Conservation (phyloP, 169 alveolate species). For the Plasmodium knowlesi region DNA sequence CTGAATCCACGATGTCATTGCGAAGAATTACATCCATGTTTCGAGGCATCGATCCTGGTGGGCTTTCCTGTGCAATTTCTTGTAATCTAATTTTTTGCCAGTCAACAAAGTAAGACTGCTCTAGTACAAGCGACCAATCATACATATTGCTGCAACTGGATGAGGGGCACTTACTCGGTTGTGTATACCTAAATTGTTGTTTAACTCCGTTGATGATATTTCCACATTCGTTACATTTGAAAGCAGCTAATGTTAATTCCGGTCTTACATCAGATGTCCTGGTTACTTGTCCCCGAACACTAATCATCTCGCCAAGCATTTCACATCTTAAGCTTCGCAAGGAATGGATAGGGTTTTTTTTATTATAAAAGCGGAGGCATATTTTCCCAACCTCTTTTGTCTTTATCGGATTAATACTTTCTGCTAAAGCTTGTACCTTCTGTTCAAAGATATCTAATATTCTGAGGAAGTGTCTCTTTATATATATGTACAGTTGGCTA, state of each 20-base stretch:
- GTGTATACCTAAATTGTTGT: constrained; percentile 95
- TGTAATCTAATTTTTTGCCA: constrained; percentile 95
- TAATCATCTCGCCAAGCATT: constrained; percentile 93
- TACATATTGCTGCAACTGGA: constrained; percentile 90
- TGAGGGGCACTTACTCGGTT: constrained; percentile 82
- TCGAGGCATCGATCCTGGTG: constrained; percentile 98
- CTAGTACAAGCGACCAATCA: constrained; percentile 92
- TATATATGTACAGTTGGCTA: constrained; percentile 81
- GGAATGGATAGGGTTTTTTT: constrained; percentile 80
- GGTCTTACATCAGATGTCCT: constrained; percentile 98
- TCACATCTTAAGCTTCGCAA: constrained; percentile 84
- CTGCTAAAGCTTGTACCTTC: constrained; percentile 80
- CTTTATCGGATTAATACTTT: constrained; percentile 76
- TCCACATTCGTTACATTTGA: constrained; percentile 94
- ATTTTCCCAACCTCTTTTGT: constrained; percentile 78
- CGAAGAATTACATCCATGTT: constrained; percentile 95
- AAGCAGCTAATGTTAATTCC: constrained; percentile 93
- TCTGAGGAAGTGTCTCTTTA: constrained; percentile 82
- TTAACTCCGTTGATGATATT: constrained; percentile 90
- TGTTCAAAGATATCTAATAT: constrained; percentile 84
- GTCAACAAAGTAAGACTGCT: constrained; percentile 92
- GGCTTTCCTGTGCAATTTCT: constrained; percentile 95
- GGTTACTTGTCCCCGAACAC: constrained; percentile 96
- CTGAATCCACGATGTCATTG: constrained; percentile 94
- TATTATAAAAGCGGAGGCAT: constrained; percentile 80